Conservation (phyloP, 108 stramenopile genomes). For the Nitzschia putrida region DNA sequence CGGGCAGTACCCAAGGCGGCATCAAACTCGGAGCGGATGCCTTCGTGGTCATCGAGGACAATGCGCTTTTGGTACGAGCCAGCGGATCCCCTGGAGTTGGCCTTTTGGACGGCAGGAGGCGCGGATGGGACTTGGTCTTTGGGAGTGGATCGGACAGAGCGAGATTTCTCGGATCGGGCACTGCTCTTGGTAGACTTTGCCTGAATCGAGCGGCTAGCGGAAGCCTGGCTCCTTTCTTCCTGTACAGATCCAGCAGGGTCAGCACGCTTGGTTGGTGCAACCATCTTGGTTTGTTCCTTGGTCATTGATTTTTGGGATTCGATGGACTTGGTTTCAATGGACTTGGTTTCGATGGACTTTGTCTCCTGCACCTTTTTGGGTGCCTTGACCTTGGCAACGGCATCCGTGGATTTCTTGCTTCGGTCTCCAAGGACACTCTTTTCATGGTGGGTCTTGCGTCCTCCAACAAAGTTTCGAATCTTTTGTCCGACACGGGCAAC, state of each 20-base stretch:
- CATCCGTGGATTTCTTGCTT: constrained; percentile 1
- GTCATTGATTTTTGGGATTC: neutral
- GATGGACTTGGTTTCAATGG: neutral
- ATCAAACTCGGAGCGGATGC: constrained; percentile 1
- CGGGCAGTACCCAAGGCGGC: neutral
- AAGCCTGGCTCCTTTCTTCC: neutral
- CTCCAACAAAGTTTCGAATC: neutral
- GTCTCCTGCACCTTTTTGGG: too few species aligned
- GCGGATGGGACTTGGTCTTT: neutral
- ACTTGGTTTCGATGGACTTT: neutral
- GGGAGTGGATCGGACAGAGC: too few species aligned
- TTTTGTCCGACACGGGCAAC: too few species aligned
- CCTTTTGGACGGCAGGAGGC: neutral
- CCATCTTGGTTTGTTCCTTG: neutral
- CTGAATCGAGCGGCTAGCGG: neutral
- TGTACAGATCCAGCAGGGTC: neutral
- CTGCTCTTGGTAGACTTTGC: constrained; percentile 1
- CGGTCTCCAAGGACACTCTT: neutral
- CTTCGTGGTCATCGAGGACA: neutral
- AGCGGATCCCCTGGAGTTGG: neutral
- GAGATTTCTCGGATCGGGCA: neutral
- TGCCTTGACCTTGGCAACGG: neutral
- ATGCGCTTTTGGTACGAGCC: neutral
- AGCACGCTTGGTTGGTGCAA: neutral
- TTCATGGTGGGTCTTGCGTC: neutral